These are phyloP conservation scores for Arthroderma sp. DNA, from an alignment of 2,329 filamentous ascomycete species.

Conservation along the genomic window DNA sequence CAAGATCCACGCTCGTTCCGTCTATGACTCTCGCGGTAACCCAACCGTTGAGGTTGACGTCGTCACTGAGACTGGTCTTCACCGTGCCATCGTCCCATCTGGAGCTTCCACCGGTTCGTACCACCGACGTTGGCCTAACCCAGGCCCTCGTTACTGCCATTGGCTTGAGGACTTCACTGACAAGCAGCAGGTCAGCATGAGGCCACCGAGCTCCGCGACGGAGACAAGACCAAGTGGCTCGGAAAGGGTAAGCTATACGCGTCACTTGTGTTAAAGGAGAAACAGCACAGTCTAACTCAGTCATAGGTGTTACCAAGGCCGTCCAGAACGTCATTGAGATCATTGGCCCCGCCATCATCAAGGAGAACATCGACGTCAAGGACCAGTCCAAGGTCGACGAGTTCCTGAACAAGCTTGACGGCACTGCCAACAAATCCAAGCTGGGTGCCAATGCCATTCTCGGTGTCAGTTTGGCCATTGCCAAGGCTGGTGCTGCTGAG, in stretches of 20 bases:
- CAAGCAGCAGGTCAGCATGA: conserved; percentile 65
- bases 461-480: conserved; percentile 70
- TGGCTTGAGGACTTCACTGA: not conserved
- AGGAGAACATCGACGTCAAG: conserved; percentile 72
- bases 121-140: not conserved
- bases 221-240: conserved; percentile 73
- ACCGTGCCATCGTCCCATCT: conserved; percentile 94
- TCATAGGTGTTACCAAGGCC: conserved; percentile 59
- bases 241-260: conserved; percentile 54
- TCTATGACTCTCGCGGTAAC: conserved; percentile 98
- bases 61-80: conserved; percentile 88
- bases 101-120: conserved; percentile 82
- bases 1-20: conserved; percentile 82
- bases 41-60: conserved; percentile 98
- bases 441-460: conserved; percentile 82
- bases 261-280: not conserved
- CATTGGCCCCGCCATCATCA: conserved; percentile 71
- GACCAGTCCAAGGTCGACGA: conserved; percentile 73
- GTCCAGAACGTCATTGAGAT: conserved; percentile 73
- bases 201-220: conserved; percentile 81
- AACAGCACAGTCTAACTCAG: not conserved
- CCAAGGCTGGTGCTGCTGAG: conserved; percentile 80
- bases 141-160: not conserved
- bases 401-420: conserved; percentile 77
- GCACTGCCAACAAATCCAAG: conserved; percentile 74